These are phyloP conservation scores for Alternaria gansuensis DNA, from an alignment of 2,329 filamentous ascomycete species.

Conservation along the genomic window DNA sequence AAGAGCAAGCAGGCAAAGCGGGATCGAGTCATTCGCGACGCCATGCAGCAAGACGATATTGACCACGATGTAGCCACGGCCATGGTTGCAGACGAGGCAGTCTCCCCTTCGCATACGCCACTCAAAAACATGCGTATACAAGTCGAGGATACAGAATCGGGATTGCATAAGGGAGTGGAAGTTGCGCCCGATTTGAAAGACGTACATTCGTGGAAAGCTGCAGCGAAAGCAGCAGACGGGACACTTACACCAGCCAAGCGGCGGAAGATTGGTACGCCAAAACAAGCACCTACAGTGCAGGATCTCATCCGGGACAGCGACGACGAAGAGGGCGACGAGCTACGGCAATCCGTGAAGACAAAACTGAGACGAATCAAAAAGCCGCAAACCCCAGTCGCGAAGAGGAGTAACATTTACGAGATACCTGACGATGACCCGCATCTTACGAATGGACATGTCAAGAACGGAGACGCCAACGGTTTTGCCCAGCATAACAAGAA, in stretches of 20 bases:
- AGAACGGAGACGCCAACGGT: not conserved
- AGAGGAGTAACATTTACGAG: slow-evolving; percentile 6
- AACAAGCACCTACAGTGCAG: slow-evolving; percentile 7
- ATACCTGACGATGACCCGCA: slow-evolving; percentile 13
- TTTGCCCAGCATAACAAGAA: not conserved
- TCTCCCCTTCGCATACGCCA: not conserved
- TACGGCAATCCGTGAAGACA: not conserved
- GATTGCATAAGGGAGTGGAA: not conserved
- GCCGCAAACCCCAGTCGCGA: slow-evolving; percentile 9
- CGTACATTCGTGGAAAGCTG: not conserved
- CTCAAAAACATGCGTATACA: slow-evolving; percentile 2
- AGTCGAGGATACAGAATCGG: not conserved
- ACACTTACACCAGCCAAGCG: slow-evolving; percentile 10
- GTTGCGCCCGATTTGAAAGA: not conserved
- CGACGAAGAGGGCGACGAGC: not conserved
- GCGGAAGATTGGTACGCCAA: slow-evolving; percentile 12
- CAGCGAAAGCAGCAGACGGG: accelerated
- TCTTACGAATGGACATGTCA: not conserved
- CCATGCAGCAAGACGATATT: not conserved
- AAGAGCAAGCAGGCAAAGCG: slow-evolving; percentile 10
- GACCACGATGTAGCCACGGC: slow-evolving; percentile 4
- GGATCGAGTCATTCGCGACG: not conserved
- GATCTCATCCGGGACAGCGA: slow-evolving; percentile 6
- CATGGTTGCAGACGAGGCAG: not conserved
- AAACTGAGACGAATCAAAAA: slow-evolving; percentile 18